phyloP scores from a whole-genome alignment of 495 filamentous ascomycete genomes.

The Monascus purpureus region DNA sequence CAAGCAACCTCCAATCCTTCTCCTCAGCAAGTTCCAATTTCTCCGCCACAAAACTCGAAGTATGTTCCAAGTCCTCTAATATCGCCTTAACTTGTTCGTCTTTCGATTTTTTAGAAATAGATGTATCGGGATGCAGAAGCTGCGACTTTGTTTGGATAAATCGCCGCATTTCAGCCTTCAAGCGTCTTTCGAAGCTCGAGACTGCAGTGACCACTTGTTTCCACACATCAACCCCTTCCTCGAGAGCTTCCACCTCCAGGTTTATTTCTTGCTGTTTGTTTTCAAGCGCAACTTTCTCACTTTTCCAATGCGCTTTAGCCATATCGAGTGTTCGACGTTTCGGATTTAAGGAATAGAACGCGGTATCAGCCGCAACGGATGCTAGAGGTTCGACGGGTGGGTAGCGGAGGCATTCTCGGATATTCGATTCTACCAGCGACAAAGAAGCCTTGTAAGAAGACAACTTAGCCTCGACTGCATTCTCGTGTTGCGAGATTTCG shows the following conservation, averaged over 20 bases:
- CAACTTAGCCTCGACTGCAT: conserved; percentile 45
- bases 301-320: conserved; percentile 62
- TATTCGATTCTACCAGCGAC: conserved; percentile 39
- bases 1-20: conserved; percentile 71
- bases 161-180: conserved; percentile 42
- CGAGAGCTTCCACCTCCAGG: conserved; percentile 59
- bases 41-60: conserved; percentile 22
- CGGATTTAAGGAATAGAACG: conserved; percentile 42
- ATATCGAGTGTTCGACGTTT: conserved; percentile 63
- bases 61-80: conserved; percentile 27
- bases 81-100: conserved; percentile 22
- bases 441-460: conserved; percentile 43
- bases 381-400: conserved; percentile 33
- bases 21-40: conserved; percentile 28
- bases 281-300: conserved; percentile 44
- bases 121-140: conserved; percentile 4
- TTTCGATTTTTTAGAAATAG: conserved; percentile 6
- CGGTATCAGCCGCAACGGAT: conserved; percentile 11
- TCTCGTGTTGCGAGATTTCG: conserved; percentile 49
- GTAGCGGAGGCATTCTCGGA: conserved; percentile 25
- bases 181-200: conserved; percentile 48
- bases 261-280: conserved; percentile 46
- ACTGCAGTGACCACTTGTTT: conserved; percentile 51
- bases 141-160: conserved; percentile 15
- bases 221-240: conserved; percentile 76